Base-by-base conservation (phyloP, 352 stramenopile species). In the Phytophthora fragariaefolia region DNA sequence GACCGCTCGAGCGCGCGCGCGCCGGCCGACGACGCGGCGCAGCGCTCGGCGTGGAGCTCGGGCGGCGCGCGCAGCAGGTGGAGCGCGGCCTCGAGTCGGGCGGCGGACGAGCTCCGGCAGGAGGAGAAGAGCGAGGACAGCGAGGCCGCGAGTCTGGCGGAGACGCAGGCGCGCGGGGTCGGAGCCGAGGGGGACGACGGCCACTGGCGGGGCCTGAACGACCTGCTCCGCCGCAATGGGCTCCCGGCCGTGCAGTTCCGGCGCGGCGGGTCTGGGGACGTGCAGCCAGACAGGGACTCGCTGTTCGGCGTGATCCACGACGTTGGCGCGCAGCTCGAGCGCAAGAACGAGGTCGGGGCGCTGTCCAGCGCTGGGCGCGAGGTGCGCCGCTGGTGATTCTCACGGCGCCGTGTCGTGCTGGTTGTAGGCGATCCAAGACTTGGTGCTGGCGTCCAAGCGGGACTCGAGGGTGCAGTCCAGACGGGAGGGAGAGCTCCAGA, bases 391-490 rank as follows among this genome's bases (percentile, higher is more conserved):
- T n/a, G n/a, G n/a, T n/a, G n/a, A n/a, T n/a, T n/a, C n/a, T n/a
- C n/a, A n/a, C n/a, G n/a, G n/a, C n/a, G n/a, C n/a, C n/a, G n/a
- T n/a, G 30, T 30, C 56, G 26, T 76, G 24, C 55, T 26, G n/a
- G n/a, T 9, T 43, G 30, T 38, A 95, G 85, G 84, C 81, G 22
- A 93, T 95, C 47, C 80, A 95, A 73, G 80, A 93, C 36, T 62
- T 95, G 32, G 76, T 93, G 32, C 67, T 95, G 23, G 65, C 88
- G 13, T 90, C 84, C 4, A 89, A 90, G 27, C 74, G 76, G 15
- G 87, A 72, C 30, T 86, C 82, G 18, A 79, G 81, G 58, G 76
- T 79, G 5, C 82, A 79, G 46, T 84, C 49, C 50, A 79, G 78
- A 57, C 61, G 58, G 24, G 83, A 95, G 23, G 61, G 64, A 0